Conservation (phyloP, 2,329 filamentous ascomycete species). For the Colletotrichum incanum region DNA sequence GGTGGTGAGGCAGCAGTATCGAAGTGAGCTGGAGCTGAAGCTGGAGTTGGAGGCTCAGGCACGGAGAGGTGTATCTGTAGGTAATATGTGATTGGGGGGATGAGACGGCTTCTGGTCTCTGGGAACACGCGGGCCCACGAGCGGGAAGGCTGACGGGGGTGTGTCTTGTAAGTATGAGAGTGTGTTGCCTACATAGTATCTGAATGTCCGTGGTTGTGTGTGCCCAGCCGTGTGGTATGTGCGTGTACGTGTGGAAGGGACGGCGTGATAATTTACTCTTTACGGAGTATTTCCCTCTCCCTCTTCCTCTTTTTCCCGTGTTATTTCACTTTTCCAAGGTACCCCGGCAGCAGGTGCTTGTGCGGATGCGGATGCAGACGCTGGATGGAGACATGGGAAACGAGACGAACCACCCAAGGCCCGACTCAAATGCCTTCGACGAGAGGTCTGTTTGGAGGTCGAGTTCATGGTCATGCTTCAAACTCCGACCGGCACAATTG, state of each 20-base stretch:
- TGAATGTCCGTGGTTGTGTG: neutral
- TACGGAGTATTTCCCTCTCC: neutral
- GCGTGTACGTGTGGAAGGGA: slow-evolving; percentile 15
- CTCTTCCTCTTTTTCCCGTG: neutral
- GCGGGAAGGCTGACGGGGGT: slow-evolving; percentile 16
- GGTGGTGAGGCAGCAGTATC: too few species aligned
- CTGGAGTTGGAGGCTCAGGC: slow-evolving; percentile 14
- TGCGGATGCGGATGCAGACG: slow-evolving; percentile 15
- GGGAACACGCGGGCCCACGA: slow-evolving; percentile 18
- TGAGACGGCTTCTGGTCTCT: slow-evolving; percentile 20
- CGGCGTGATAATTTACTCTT: neutral
- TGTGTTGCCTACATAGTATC: slow-evolving; percentile 2
- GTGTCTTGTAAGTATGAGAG: slow-evolving; percentile 1
- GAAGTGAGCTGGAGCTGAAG: neutral
- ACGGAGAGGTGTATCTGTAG: slow-evolving; percentile 19
- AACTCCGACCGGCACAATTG: neutral
- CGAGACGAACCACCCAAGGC: slow-evolving; percentile 35
- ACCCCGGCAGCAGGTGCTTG: slow-evolving; percentile 12
- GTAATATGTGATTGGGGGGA: slow-evolving; percentile 13
- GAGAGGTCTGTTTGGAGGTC: slow-evolving; percentile 8
- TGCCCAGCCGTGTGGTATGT: slow-evolving; percentile 3
- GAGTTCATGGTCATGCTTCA: neutral
- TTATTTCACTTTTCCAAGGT: slow-evolving; percentile 34
- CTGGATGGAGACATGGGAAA: slow-evolving; percentile 33
- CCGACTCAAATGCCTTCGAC: slow-evolving; percentile 8